These are phyloP conservation scores for Apostasia ramifera DNA, from an alignment of 106 monocot species.

Conservation along the genomic window DNA sequence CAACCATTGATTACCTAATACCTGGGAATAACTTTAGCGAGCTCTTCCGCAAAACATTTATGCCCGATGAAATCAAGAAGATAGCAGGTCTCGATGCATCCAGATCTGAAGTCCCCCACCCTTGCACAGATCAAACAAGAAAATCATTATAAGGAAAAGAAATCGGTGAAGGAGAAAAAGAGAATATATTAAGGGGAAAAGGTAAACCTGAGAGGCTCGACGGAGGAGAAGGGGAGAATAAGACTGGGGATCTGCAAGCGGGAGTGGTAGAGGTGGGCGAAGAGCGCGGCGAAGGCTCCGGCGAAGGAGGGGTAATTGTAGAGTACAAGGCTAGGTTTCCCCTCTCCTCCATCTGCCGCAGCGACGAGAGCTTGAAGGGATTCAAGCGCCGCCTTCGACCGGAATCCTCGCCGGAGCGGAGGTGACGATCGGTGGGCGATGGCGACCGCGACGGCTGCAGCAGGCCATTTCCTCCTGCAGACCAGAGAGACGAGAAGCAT, in stretches of 20 bases:
- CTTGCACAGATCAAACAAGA: slow-evolving; percentile 16
- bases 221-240: slow-evolving; percentile 70
- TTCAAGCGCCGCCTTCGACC: slow-evolving; percentile 41
- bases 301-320: slow-evolving; percentile 80
- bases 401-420: slow-evolving; percentile 19
- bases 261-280: slow-evolving; percentile 56
- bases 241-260: slow-evolving; percentile 37
- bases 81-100: slow-evolving; percentile 51
- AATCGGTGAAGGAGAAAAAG: not conserved
- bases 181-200: not conserved
- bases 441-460: not conserved
- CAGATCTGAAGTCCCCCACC: slow-evolving; percentile 40
- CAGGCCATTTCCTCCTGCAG: not conserved
- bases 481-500: slow-evolving; percentile 2
- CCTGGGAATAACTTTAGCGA: slow-evolving; percentile 48
- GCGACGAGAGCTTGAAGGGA: slow-evolving; percentile 21
- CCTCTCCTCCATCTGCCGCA: not conserved
- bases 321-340: slow-evolving; percentile 27
- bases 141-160: not conserved
- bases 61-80: slow-evolving; percentile 80
- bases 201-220: slow-evolving; percentile 56
- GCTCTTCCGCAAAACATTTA: slow-evolving; percentile 34
- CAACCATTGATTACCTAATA: slow-evolving; percentile 24
- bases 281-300: slow-evolving; percentile 68
- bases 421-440: not conserved